phyloP scores from a whole-genome alignment of 768 basidiomycete species.

The Termitomyces heimii region DNA sequence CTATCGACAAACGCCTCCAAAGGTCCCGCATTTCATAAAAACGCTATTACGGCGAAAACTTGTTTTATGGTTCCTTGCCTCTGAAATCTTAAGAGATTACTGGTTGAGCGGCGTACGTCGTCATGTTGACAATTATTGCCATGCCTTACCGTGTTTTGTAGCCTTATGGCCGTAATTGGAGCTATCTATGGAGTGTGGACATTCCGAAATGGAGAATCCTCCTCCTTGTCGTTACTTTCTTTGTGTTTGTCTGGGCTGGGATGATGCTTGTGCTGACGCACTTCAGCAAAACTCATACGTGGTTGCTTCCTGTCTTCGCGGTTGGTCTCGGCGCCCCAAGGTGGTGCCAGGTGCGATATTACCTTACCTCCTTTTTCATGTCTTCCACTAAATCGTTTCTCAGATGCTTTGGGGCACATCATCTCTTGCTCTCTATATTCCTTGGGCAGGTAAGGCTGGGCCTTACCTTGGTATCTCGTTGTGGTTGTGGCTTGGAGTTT shows the following conservation, averaged over 20 bases:
- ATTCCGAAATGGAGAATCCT: conserved; percentile 83
- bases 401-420: conserved; percentile 95
- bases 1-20: conserved; percentile 89
- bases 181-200: conserved; percentile 83
- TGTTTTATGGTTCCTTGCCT: conserved; percentile 92
- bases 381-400: neutral
- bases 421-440: conserved; percentile 86
- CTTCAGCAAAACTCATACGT: conserved; percentile 92
- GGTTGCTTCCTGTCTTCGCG: conserved; percentile 92
- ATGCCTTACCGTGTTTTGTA: conserved; percentile 23
- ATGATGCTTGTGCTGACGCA: conserved; percentile 72
- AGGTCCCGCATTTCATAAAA: conserved; percentile 87
- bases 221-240: conserved; percentile 77
- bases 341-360: conserved; percentile 76
- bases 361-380: neutral
- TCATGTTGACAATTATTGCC: neutral
- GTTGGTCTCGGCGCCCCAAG: conserved; percentile 90
- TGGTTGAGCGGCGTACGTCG: conserved; percentile 79
- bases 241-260: conserved; percentile 79
- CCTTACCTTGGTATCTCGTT: conserved; percentile 87
- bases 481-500: conserved; percentile 94
- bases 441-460: conserved; percentile 83
- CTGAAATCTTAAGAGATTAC: conserved; percentile 88
- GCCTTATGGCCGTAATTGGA: conserved; percentile 94
- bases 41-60: conserved; percentile 88